Evolutionary conservation across 352 stramenopile species (phyloP).

Genomic region (Stramenopiles sp.): DNA sequence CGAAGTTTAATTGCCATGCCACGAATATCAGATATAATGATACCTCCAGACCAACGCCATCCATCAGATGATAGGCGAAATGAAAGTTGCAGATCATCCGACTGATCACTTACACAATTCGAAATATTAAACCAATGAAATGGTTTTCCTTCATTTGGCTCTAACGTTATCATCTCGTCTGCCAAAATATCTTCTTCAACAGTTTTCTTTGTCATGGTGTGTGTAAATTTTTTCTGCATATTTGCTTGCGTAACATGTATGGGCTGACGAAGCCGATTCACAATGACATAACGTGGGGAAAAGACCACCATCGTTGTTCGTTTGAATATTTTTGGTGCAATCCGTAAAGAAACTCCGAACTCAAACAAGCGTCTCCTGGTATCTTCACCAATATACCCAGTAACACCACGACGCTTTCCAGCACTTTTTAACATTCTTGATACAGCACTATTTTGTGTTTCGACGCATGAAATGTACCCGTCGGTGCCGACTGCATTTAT

Average conservation of each 20-base stretch:
- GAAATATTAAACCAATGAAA: not conserved
- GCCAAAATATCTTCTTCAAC: not conserved
- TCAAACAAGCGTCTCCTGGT: not conserved
- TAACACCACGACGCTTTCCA: not conserved
- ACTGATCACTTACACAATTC: not conserved
- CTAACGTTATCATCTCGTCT: not conserved
- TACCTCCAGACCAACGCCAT: conserved; percentile 50
- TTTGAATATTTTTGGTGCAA: not conserved
- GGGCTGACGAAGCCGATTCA: not conserved
- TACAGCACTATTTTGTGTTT: not conserved
- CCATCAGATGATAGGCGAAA: conserved; percentile 14
- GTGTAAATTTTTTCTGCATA: not conserved
- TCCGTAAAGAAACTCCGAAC: not conserved
- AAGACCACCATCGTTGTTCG: not conserved
- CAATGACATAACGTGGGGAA: not conserved
- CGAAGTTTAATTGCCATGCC: conserved; percentile 58
- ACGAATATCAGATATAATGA: conserved; percentile 52
- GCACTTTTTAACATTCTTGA: not conserved
- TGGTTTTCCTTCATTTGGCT: not conserved
- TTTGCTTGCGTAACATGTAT: not conserved
- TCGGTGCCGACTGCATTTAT: not conserved
- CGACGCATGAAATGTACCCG: not conserved
- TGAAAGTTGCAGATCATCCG: not conserved
- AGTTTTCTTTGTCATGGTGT: not conserved
- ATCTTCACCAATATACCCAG: not conserved